These are phyloP conservation scores for Geranium rotundifolium DNA, from an alignment of 345 rosid species.

Conservation along the genomic window DNA sequence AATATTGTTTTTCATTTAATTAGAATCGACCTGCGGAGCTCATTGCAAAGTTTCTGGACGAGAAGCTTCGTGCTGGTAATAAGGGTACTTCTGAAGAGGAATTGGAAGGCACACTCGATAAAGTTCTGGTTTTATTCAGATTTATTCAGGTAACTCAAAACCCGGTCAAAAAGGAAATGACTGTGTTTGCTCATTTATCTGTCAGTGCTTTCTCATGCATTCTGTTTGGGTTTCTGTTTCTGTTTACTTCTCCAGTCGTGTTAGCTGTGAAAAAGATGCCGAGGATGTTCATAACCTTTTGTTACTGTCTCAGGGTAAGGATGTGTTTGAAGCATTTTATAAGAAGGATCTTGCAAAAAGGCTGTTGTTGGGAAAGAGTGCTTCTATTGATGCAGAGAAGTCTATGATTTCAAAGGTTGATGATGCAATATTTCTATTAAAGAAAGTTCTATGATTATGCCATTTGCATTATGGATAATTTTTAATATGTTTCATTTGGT, in stretches of 20 bases:
- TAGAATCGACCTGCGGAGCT: constrained; percentile 98
- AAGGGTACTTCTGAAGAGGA: constrained; percentile 99
- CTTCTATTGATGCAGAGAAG: constrained; percentile 97
- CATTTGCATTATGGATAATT: background rate
- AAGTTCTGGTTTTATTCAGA: constrained; percentile 92
- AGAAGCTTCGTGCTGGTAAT: constrained; percentile 98
- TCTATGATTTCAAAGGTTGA: constrained; percentile 96
- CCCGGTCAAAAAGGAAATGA: too few relatives aligned
- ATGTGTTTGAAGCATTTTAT: constrained; percentile 96
- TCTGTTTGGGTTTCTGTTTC: too few relatives aligned
- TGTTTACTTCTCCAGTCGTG: too few relatives aligned
- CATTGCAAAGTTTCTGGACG: constrained; percentile 95
- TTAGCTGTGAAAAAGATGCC: background rate
- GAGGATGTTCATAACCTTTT: background rate
- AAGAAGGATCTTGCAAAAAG: constrained; percentile 99
- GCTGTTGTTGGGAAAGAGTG: constrained; percentile 87
- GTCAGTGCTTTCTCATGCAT: too few relatives aligned
- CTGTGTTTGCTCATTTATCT: background rate
- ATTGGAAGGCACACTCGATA: constrained; percentile 91
- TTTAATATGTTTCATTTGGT: constrained; percentile 18
- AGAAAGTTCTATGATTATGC: background rate
- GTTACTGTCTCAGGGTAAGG: constrained; percentile 60
- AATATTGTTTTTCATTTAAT: background rate
- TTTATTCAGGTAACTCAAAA: constrained; percentile 67
- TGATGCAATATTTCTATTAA: constrained; percentile 2